Evolutionary conservation across 805 yeast species (phyloP).

Genomic region (Cyberlindnera bimundalis): DNA sequence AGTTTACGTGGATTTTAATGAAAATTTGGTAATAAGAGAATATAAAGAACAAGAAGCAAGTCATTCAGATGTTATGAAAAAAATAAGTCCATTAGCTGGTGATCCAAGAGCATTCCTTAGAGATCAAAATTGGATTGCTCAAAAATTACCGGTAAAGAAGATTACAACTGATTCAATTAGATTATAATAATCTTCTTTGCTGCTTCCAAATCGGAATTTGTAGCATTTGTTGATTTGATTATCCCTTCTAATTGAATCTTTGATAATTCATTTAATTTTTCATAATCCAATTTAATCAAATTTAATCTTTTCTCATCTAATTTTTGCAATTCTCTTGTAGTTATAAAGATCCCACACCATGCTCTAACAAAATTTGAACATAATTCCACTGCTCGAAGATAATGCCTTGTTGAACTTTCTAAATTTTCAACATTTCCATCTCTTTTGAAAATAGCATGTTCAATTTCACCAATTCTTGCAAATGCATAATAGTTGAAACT

Average conservation of each 20-base stretch:
- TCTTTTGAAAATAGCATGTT: conserved; percentile 16
- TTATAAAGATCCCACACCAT: conserved; percentile 63
- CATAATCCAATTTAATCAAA: conserved; percentile 3
- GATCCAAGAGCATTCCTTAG: conserved; percentile 70
- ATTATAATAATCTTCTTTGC: conserved; percentile 17
- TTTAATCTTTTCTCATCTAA: conserved; percentile 10
- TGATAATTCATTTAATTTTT: conserved; percentile 11
- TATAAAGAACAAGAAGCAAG: conserved; percentile 64
- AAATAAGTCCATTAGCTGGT: conserved; percentile 46
- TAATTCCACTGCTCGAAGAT: conserved; percentile 71
- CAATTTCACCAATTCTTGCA: conserved; percentile 61
- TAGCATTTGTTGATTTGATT: conserved; percentile 14
- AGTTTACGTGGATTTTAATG: conserved; percentile 71
- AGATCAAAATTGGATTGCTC: conserved; percentile 84
- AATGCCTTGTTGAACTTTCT: conserved; percentile 39
- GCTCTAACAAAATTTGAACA: conserved; percentile 65
- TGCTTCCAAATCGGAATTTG: conserved; percentile 18
- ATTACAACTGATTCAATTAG: conserved; percentile 10
- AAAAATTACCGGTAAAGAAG: conserved; percentile 47
- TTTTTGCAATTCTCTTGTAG: conserved; percentile 30
- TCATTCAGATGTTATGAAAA: conserved; percentile 43
- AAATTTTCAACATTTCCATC: conserved; percentile 12
- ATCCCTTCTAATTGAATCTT: conserved; percentile 16
- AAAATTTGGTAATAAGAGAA: conserved; percentile 66
- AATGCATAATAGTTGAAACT: conserved; percentile 70